Evolutionary conservation across 192 early-diverging fungal genomes (phyloP).

Genomic region (Coemansia sp.): DNA sequence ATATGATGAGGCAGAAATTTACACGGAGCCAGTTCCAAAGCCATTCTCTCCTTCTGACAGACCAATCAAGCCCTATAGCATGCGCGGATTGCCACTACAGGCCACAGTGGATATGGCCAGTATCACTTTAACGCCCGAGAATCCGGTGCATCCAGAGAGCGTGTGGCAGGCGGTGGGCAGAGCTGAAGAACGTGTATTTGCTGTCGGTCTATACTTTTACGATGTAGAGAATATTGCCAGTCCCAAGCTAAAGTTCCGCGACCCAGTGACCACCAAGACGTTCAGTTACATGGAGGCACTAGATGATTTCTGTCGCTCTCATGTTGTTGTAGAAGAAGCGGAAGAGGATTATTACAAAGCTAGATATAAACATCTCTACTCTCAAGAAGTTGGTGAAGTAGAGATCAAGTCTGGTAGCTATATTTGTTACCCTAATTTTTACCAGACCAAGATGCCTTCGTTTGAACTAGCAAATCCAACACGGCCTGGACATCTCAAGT

Average conservation of each 20-base stretch:
- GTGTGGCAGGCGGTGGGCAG: slow-evolving; percentile 75
- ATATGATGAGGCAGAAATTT: neutral
- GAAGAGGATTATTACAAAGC: neutral
- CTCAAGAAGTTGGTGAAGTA: slow-evolving; percentile 51
- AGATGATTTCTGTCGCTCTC: neutral
- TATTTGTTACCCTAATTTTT: slow-evolving; percentile 71
- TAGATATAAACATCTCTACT: neutral
- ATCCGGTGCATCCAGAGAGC: slow-evolving; percentile 57
- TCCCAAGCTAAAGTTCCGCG: slow-evolving; percentile 61
- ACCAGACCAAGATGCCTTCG: slow-evolving; percentile 64
- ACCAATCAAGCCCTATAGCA: slow-evolving; percentile 23
- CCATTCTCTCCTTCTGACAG: slow-evolving; percentile 30
- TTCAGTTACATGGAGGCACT: neutral
- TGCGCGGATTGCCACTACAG: slow-evolving; percentile 52
- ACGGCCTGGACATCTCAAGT: slow-evolving; percentile 65
- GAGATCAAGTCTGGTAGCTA: slow-evolving; percentile 59
- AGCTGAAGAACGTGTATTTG: slow-evolving; percentile 68
- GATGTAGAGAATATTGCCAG: slow-evolving; percentile 68
- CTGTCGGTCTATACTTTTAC: slow-evolving; percentile 75
- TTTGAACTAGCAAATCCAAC: slow-evolving; percentile 63
- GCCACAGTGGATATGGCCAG: slow-evolving; percentile 74
- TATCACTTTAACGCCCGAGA: slow-evolving; percentile 65
- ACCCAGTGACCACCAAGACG: neutral
- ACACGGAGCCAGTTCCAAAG: slow-evolving; percentile 27
- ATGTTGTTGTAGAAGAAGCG: neutral